These are phyloP conservation scores for Sporodiniella umbellata DNA, from an alignment of 371 early-diverging fungal genomes.

Conservation along the genomic window DNA sequence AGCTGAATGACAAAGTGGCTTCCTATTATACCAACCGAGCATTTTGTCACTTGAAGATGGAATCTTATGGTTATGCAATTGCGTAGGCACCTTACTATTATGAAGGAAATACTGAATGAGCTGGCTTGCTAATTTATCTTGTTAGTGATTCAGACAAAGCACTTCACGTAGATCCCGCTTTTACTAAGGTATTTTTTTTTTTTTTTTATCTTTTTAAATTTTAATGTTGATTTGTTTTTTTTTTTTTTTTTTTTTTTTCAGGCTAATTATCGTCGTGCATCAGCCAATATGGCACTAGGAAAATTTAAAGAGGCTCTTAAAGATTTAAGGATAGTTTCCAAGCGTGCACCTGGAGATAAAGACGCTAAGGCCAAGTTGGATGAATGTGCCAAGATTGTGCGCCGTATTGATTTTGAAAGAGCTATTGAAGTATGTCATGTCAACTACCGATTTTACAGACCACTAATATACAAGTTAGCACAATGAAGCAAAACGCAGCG, in stretches of 20 bases:
- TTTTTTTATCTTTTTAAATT: background rate
- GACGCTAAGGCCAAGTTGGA: constrained; percentile 66
- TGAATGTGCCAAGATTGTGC: constrained; percentile 89
- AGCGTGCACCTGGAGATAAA: constrained; percentile 66
- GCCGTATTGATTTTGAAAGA: constrained; percentile 86
- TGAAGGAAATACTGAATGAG: constrained; percentile 7
- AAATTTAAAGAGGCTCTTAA: constrained; percentile 81
- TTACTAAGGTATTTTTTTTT: constrained; percentile 67
- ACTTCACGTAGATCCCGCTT: constrained; percentile 77
- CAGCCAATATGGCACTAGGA: constrained; percentile 83
- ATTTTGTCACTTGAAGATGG: constrained; percentile 83
- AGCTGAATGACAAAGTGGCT: constrained; percentile 76
- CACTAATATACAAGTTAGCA: too few species aligned
- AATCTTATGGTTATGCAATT: constrained; percentile 90
- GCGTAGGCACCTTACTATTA: constrained; percentile 36
- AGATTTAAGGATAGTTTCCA: constrained; percentile 76
- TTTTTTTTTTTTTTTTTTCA: constrained; percentile 7
- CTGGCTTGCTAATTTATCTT: too few species aligned
- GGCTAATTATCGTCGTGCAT: constrained; percentile 88
- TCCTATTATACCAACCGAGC: constrained; percentile 93
- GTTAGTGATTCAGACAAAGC: constrained; percentile 83
- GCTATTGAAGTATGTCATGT: constrained; percentile 86
- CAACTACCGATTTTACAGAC: too few species aligned
- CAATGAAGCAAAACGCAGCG: constrained; percentile 38
- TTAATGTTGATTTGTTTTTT: background rate